Percentiles rank a stretch among this genome's conserved stretches.
phyloP scores from a whole-genome alignment of 1,139 yeast species.

The Suhomyces bolitotheri region DNA sequence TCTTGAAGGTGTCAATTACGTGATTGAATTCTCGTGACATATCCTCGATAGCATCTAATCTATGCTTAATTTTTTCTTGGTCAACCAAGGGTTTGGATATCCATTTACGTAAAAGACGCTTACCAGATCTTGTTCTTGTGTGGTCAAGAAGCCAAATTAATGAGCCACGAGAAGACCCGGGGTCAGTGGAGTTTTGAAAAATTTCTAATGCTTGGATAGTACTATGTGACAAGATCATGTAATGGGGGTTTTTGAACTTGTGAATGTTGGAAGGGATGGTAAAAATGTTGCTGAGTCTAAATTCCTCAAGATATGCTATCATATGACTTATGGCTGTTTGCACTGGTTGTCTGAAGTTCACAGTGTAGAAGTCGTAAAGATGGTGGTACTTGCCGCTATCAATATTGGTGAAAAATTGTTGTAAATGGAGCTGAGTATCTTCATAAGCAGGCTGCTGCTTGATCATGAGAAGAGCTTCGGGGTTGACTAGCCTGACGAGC shows the following conservation, averaged over 20 bases:
- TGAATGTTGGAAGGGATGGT: constrained; percentile 50
- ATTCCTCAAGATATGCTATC: constrained; percentile 58
- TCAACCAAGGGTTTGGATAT: constrained; percentile 67
- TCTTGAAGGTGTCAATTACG: constrained; percentile 53
- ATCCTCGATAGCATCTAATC: constrained; percentile 67
- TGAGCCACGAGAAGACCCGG: constrained; percentile 58
- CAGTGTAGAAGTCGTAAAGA: constrained; percentile 27
- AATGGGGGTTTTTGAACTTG: constrained; percentile 51
- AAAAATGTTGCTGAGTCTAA: constrained; percentile 59
- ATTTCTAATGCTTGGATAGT: constrained; percentile 74
- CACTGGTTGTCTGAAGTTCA: constrained; percentile 25
- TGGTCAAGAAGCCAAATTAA: constrained; percentile 78
- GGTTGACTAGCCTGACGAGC: constrained; percentile 19
- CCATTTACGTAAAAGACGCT: constrained; percentile 69
- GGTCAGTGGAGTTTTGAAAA: constrained; percentile 62
- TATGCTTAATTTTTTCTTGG: constrained; percentile 49
- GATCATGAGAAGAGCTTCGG: constrained; percentile 17
- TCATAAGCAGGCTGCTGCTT: constrained; percentile 3
- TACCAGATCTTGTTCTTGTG: constrained; percentile 77
- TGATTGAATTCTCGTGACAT: constrained; percentile 47
- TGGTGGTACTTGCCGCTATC: constrained; percentile 16
- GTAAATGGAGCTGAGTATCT: constrained; percentile 13
- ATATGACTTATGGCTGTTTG: constrained; percentile 51
- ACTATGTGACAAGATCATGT: constrained; percentile 69
- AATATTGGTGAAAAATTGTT: constrained; percentile 15